Percentiles rank a stretch among this genome's conserved stretches.
These are phyloP conservation scores for Verticillium klebahnii DNA, from an alignment of 2,329 filamentous ascomycete genomes.

Conservation along the genomic window DNA sequence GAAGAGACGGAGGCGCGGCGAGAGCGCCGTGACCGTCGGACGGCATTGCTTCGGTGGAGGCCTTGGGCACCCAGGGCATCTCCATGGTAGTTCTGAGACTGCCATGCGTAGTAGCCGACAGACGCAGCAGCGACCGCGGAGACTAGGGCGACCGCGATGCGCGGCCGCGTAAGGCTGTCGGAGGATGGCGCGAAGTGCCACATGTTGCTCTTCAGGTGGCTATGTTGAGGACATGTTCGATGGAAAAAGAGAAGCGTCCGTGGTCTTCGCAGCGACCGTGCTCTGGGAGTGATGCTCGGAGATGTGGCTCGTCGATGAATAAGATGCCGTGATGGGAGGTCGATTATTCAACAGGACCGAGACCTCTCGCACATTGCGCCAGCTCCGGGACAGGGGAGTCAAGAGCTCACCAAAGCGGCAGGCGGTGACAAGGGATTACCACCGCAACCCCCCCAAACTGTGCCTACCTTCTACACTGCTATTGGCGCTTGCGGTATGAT, in stretches of 20 bases:
- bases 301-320: not conserved
- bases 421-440: not conserved
- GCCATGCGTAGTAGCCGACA: slow-evolving; percentile 55
- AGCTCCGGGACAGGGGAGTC: not conserved
- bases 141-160: slow-evolving; percentile 50
- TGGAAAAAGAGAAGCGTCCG: not conserved
- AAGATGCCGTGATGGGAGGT: not conserved
- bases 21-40: slow-evolving; percentile 44
- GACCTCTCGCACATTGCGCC: too few relatives aligned
- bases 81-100: slow-evolving; percentile 16
- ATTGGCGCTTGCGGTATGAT: not conserved
- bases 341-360: not conserved
- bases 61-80: slow-evolving; percentile 20
- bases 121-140: slow-evolving; percentile 53
- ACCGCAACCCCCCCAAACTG: not conserved
- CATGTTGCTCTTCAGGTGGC: slow-evolving; percentile 26
- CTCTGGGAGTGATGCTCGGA: not conserved
- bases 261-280: not conserved
- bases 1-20: slow-evolving; percentile 37
- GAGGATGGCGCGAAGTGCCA: slow-evolving; percentile 43
- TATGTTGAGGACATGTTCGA: slow-evolving; percentile 10
- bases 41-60: slow-evolving; percentile 63
- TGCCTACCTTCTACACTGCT: not conserved
- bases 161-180: slow-evolving; percentile 50
- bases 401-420: not conserved